Conservation (phyloP, 2,329 filamentous ascomycete species). For the Cadophora sp. region DNA sequence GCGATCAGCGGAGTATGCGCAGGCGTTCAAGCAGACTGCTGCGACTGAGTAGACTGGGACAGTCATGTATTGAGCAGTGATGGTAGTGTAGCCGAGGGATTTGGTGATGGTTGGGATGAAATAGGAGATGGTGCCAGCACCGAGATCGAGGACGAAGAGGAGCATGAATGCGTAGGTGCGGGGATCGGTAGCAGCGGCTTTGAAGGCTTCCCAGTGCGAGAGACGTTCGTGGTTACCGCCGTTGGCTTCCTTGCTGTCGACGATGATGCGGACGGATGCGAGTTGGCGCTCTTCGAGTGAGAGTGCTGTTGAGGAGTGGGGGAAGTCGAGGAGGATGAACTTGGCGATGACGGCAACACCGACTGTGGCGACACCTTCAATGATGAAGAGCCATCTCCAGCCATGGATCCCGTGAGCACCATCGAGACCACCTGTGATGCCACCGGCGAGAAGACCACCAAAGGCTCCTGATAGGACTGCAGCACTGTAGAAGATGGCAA, state of each 20-base stretch:
- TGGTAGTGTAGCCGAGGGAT: constrained; percentile 62
- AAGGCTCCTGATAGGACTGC: constrained; percentile 61
- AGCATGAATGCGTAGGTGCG: constrained; percentile 56
- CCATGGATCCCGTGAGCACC: constrained; percentile 54
- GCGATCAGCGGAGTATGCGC: constrained; percentile 59
- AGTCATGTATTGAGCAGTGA: constrained; percentile 62
- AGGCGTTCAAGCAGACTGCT: constrained; percentile 57
- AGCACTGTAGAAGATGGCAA: constrained; percentile 63
- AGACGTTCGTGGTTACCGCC: constrained; percentile 30
- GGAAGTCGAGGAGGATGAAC: constrained; percentile 28
- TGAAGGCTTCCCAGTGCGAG: constrained; percentile 46
- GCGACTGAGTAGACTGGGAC: constrained; percentile 63
- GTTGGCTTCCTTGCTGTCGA: constrained; percentile 50
- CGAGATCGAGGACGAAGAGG: constrained; percentile 55
- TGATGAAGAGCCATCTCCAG: constrained; percentile 61
- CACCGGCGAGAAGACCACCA: constrained; percentile 54
- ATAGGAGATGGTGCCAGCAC: constrained; percentile 66
- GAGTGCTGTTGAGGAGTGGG: constrained; percentile 36
- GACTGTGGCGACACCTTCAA: constrained; percentile 53
- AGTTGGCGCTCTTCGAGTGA: constrained; percentile 41
- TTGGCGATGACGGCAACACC: constrained; percentile 36
- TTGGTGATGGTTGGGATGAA: constrained; percentile 71
- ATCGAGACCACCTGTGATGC: constrained; percentile 50
- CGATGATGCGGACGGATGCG: constrained; percentile 53
- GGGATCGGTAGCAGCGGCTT: constrained; percentile 53